phyloP scores from a whole-genome alignment of 1,284 basidiomycete species.

The Chalciporus piperatoides region DNA sequence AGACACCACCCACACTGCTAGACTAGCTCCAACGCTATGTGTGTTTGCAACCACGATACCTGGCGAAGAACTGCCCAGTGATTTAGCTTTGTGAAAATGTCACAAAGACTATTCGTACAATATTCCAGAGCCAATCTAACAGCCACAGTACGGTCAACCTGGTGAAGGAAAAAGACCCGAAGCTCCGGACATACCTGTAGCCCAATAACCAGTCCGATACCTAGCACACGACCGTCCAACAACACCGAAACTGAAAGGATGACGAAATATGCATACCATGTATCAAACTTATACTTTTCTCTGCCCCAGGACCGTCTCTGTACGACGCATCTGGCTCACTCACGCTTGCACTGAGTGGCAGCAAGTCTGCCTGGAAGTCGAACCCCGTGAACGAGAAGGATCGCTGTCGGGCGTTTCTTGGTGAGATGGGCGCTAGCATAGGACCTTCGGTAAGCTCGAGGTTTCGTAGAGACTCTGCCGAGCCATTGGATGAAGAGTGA shows the following conservation, averaged over 20 bases:
- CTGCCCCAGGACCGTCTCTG: slow-evolving; percentile 48
- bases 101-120: slow-evolving; percentile 52
- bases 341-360: slow-evolving; percentile 74
- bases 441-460: slow-evolving; percentile 71
- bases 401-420: slow-evolving; percentile 40
- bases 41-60: slow-evolving; percentile 88
- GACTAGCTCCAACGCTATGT: slow-evolving; percentile 79
- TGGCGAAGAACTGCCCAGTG: slow-evolving; percentile 67
- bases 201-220: slow-evolving; percentile 81
- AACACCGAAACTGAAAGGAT: background rate
- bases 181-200: slow-evolving; percentile 50
- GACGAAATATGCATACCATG: slow-evolving; percentile 55
- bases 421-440: slow-evolving; percentile 28
- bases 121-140: slow-evolving; percentile 85
- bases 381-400: slow-evolving; percentile 76
- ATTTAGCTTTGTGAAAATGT: slow-evolving; percentile 1
- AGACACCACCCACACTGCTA: slow-evolving; percentile 75
- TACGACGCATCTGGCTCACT: slow-evolving; percentile 55
- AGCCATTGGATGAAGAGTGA: slow-evolving; percentile 43
- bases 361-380: slow-evolving; percentile 71
- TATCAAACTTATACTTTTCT: slow-evolving; percentile 74
- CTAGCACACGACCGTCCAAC: slow-evolving; percentile 37
- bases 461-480: slow-evolving; percentile 70
- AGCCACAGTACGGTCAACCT: slow-evolving; percentile 1
- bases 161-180: background rate